Conservation (phyloP, 768 basidiomycete species). For the Trametes cinnabarina region DNA sequence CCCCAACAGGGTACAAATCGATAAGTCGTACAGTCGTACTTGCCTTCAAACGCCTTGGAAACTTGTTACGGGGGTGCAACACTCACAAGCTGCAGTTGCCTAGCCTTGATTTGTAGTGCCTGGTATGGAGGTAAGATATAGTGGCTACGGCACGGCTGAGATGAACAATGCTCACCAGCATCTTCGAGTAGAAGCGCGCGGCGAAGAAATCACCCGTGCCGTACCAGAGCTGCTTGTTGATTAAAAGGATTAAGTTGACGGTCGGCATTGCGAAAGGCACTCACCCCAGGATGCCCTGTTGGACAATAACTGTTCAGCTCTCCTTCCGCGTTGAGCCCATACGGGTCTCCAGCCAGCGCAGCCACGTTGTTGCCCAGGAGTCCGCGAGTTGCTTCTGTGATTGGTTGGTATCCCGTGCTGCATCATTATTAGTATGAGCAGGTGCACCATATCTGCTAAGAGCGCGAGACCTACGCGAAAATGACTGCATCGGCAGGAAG, state of each 20-base stretch:
- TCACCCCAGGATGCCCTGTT: conserved; percentile 43
- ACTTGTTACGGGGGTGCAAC: no score
- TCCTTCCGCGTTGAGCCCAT: conserved; percentile 44
- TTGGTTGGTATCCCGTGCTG: conserved; percentile 35
- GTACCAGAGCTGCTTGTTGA: conserved; percentile 49
- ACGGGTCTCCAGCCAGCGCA: conserved; percentile 30
- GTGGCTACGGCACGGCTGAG: no score
- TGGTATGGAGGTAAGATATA: no score
- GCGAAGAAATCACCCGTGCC: conserved; percentile 36
- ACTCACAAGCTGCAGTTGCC: no score
- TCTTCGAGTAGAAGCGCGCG: conserved; percentile 37
- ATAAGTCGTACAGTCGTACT: no score
- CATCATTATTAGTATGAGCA: background rate
- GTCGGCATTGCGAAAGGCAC: background rate
- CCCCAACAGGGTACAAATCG: no score
- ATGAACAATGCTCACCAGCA: conserved; percentile 27
- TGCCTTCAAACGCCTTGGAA: no score
- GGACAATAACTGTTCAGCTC: conserved; percentile 39
- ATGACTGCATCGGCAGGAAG: conserved; percentile 32
- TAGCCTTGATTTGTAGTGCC: no score
- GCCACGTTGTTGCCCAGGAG: conserved; percentile 39
- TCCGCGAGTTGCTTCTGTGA: conserved; percentile 30
- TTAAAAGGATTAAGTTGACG: no score
- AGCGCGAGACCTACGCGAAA: conserved; percentile 26
- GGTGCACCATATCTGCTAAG: background rate